Evolutionary conservation across 2,329 filamentous ascomycete species (phyloP).

Genomic region (Canariomyces notabilis): DNA sequence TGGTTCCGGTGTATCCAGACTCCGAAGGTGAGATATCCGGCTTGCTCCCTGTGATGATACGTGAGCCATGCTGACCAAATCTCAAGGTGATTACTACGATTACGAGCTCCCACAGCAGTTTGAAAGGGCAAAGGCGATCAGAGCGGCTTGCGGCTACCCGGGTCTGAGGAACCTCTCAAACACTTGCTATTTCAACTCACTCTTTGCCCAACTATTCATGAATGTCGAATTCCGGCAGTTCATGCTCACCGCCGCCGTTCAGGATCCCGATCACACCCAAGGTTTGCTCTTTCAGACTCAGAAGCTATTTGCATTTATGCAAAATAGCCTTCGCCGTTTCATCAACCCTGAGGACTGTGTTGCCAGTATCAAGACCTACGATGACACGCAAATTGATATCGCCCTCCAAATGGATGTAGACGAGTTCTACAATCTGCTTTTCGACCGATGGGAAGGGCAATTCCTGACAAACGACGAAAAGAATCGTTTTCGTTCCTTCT

Average conservation of each 20-base stretch:
- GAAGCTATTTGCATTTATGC: slow-evolving; percentile 77
- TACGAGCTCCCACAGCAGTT: slow-evolving; percentile 59
- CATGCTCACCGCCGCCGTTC: slow-evolving; percentile 61
- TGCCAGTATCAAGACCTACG: slow-evolving; percentile 72
- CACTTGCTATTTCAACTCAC: slow-evolving; percentile 94
- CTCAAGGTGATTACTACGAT: slow-evolving; percentile 44
- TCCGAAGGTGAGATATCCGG: slow-evolving; percentile 40
- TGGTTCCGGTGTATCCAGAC: slow-evolving; percentile 45
- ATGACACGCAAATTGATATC: slow-evolving; percentile 78
- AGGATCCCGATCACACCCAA: slow-evolving; percentile 53
- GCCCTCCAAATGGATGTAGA: slow-evolving; percentile 96
- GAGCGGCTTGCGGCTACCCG: slow-evolving; percentile 74
- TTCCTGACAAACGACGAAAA: slow-evolving; percentile 64
- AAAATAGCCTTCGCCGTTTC: slow-evolving; percentile 69
- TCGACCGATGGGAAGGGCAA: slow-evolving; percentile 85
- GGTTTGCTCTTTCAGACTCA: slow-evolving; percentile 72
- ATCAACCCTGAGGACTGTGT: slow-evolving; percentile 72
- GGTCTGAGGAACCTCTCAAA: slow-evolving; percentile 90
- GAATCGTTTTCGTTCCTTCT: slow-evolving; percentile 72
- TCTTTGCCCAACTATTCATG: slow-evolving; percentile 95
- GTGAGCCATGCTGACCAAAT: slow-evolving; percentile 22
- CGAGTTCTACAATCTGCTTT: slow-evolving; percentile 91
- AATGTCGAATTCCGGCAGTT: slow-evolving; percentile 83
- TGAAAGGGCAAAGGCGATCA: slow-evolving; percentile 63
- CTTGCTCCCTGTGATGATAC: background rate